A percentile compares a stretch with the other conserved stretches of the same genome.
phyloP scores from a whole-genome alignment of 1,284 basidiomycete species.

The Sporisorium scitamineum region DNA sequence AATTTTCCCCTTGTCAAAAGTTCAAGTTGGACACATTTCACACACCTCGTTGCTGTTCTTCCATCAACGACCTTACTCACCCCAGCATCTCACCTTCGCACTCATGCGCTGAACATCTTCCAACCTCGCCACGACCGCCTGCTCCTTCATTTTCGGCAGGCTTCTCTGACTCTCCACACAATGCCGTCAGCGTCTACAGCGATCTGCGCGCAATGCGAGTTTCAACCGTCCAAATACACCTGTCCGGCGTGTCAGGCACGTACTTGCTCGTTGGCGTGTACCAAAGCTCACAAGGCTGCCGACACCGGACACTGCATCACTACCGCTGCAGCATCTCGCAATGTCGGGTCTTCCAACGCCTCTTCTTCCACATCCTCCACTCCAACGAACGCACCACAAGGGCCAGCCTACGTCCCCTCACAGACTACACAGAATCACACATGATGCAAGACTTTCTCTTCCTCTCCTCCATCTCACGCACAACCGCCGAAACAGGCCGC shows the following conservation, averaged over 20 bases:
- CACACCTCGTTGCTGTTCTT: background rate
- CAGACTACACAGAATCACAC: slow-evolving; percentile 23
- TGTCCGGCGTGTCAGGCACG: slow-evolving; percentile 31
- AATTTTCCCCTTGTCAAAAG: background rate
- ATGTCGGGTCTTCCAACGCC: background rate
- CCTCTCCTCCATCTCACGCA: slow-evolving; percentile 28
- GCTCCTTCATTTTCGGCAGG: too few relatives aligned
- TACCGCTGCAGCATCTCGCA: background rate
- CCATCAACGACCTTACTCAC: background rate
- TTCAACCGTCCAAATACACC: slow-evolving; percentile 35
- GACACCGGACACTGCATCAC: background rate
- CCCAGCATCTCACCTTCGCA: background rate
- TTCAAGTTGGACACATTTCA: background rate
- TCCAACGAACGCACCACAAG: background rate
- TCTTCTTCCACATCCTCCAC: background rate
- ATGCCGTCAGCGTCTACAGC: slow-evolving; percentile 32
- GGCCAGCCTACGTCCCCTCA: slow-evolving; percentile 20
- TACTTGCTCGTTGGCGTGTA: slow-evolving; percentile 37
- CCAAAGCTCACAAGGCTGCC: slow-evolving; percentile 28
- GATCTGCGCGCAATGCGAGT: slow-evolving; percentile 13
- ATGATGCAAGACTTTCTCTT: slow-evolving; percentile 44
- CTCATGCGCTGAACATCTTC: background rate
- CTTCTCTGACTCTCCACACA: too few relatives aligned
- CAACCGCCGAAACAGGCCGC: slow-evolving; percentile 19
- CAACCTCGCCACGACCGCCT: too few relatives aligned